These are phyloP conservation scores for Boletus vinaceobasis DNA, from an alignment of 768 basidiomycete species.

Conservation along the genomic window DNA sequence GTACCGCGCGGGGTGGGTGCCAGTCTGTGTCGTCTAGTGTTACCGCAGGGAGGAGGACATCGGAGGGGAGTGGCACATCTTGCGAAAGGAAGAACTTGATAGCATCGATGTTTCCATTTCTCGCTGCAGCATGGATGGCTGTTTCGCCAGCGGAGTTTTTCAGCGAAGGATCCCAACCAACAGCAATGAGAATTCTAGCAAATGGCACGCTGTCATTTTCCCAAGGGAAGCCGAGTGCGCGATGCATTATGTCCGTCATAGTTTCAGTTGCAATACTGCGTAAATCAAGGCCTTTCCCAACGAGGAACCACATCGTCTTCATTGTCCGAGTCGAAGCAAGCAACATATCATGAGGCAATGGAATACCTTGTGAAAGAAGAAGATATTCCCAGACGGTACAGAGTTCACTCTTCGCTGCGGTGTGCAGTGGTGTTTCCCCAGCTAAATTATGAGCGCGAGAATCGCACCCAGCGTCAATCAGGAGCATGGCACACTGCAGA, in stretches of 20 bases:
- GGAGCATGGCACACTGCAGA: not conserved
- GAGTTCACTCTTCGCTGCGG: not conserved
- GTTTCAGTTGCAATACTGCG: not conserved
- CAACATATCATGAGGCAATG: not conserved
- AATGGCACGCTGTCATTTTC: not conserved
- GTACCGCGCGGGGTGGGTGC: too few species aligned
- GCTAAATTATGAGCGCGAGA: not conserved
- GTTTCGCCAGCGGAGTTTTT: not conserved
- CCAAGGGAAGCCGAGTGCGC: not conserved
- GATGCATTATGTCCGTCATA: not conserved
- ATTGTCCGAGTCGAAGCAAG: not conserved
- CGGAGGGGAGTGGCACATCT: not conserved
- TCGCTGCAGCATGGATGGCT: not conserved
- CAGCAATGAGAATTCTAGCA: not conserved
- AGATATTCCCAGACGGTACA: not conserved
- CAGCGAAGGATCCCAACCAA: not conserved
- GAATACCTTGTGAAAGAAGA: not conserved
- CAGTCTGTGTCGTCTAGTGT: too few species aligned
- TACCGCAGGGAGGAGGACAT: not conserved
- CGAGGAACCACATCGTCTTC: not conserved
- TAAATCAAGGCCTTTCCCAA: not conserved
- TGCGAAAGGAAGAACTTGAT: not conserved
- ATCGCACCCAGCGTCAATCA: not conserved
- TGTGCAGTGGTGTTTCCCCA: not conserved
- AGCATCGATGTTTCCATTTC: not conserved